phyloP scores from a whole-genome alignment of 345 rosid species.

The Citrus sp. region DNA sequence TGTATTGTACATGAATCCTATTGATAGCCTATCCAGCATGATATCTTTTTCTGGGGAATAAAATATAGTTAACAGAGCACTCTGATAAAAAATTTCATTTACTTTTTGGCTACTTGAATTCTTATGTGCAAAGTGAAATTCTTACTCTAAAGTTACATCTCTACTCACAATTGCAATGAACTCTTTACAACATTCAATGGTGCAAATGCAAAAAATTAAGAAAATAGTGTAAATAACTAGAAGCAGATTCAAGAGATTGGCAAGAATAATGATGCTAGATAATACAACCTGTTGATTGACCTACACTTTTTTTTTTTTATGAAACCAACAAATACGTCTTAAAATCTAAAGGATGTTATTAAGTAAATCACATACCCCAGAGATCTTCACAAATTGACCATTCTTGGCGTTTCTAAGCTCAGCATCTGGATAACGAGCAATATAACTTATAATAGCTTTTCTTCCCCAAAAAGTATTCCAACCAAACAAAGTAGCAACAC shows the following conservation, averaged over 20 bases:
- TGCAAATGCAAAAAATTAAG: not conserved
- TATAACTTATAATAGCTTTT: constrained; percentile 63
- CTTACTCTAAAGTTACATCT: not conserved
- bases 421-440: constrained; percentile 80
- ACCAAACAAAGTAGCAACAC: constrained; percentile 61
- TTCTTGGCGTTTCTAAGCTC: constrained; percentile 95
- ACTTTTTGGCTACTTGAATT: not conserved
- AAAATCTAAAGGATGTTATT: not conserved
- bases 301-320: not conserved
- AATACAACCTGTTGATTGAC: not conserved
- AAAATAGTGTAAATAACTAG: not conserved
- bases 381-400: constrained; percentile 93
- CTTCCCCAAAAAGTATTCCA: constrained; percentile 90
- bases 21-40: not conserved
- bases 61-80: not conserved
- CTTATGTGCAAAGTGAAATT: not conserved
- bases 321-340: not conserved
- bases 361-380: constrained; percentile 69
- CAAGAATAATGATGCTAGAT: not conserved
- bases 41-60: not conserved
- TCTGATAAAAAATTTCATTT: not conserved
- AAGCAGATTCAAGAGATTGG: not conserved
- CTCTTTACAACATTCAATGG: not conserved
- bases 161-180: not conserved
- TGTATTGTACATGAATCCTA: not conserved